A percentile compares a stretch with the other conserved stretches of the same genome.
Conservation (phyloP, 2,329 filamentous ascomycete genomes). For the Trichoderma afroharzianum region DNA sequence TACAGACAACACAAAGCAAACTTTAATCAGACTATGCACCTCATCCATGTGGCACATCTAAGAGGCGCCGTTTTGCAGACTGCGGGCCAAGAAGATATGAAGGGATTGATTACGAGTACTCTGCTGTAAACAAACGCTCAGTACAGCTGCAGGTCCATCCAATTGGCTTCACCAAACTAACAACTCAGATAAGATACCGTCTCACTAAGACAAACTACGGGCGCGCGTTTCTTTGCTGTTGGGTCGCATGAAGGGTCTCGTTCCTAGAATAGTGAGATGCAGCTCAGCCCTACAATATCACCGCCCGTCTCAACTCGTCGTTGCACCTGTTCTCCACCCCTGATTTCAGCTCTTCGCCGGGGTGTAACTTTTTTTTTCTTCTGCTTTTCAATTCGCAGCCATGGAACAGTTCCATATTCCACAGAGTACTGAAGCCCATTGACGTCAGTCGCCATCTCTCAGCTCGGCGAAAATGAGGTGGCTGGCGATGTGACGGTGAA, state of each 20-base stretch:
- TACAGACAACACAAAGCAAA: neutral
- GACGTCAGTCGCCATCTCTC: neutral
- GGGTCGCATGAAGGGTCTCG: slow-evolving; percentile 3
- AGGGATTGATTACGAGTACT: neutral
- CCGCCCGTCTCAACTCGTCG: neutral
- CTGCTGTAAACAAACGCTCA: neutral
- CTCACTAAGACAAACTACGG: neutral
- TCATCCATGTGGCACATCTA: neutral
- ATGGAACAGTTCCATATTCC: neutral
- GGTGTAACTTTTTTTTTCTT: neutral
- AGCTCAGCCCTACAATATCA: slow-evolving; percentile 11
- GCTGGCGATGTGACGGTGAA: neutral
- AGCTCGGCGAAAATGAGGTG: neutral
- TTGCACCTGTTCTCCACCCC: neutral
- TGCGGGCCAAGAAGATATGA: neutral
- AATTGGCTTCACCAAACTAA: neutral
- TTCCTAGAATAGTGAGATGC: neutral
- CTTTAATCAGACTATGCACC: too few relatives aligned
- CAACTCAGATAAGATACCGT: neutral
- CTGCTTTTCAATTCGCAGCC: neutral
- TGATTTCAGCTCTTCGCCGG: slow-evolving; percentile 3
- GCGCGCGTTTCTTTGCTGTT: neutral
- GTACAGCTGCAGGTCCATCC: neutral
- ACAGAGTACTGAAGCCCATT: neutral
- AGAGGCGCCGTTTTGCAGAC: neutral